These are phyloP conservation scores for Acacia pycnantha DNA, from an alignment of 331 rosid genomes.

Conservation along the genomic window DNA sequence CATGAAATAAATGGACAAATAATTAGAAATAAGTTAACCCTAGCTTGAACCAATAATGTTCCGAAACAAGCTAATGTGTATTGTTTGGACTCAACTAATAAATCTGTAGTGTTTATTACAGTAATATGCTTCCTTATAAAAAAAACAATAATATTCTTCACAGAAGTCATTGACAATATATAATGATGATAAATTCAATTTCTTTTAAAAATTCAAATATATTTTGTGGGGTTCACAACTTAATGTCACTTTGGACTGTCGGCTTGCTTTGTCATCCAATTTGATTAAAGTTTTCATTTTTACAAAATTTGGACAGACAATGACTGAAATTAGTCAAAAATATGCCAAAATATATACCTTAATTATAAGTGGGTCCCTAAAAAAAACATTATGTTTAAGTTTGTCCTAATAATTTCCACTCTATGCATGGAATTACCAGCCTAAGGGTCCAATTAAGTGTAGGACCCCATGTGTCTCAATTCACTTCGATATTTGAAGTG, in stretches of 20 bases:
- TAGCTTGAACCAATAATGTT: not conserved
- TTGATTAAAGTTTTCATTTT: not conserved
- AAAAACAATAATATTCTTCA: not conserved
- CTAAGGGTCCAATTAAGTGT: not conserved
- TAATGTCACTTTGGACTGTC: not conserved
- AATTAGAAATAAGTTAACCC: not conserved
- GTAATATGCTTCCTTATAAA: not conserved
- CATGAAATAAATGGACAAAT: not conserved
- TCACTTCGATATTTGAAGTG: not conserved
- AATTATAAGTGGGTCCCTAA: not conserved
- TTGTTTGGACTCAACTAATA: not conserved
- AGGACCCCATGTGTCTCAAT: not conserved
- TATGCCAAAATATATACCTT: not conserved
- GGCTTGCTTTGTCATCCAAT: not conserved
- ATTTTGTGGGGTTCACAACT: not conserved
- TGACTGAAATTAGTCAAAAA: slow-evolving; percentile 6
- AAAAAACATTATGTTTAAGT: not conserved
- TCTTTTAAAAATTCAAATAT: not conserved
- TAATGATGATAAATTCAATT: not conserved
- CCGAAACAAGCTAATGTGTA: not conserved
- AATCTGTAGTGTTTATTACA: too few relatives aligned
- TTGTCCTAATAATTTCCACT: not conserved
- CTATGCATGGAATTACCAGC: not conserved
- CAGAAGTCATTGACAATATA: slow-evolving; percentile 21
- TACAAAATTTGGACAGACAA: not conserved